Base-by-base conservation (phyloP, 495 filamentous ascomycete species). In the Penicillium coprophilum region DNA sequence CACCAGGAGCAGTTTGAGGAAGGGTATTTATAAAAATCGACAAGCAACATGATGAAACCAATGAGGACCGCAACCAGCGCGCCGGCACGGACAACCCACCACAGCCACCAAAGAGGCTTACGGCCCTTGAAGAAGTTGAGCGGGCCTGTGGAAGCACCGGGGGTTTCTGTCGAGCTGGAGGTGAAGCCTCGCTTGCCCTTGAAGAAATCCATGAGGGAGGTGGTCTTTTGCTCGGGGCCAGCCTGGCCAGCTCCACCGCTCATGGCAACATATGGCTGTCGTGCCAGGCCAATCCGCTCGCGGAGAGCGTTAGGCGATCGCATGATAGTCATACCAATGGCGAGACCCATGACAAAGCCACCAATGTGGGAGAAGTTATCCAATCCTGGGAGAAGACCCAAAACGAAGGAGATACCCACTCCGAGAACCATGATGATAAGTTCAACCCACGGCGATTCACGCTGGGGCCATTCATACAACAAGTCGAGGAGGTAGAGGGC, bases 361-460 rank as follows among this genome's bases (percentile, higher is more conserved):
- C 94, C 94, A 56, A 98, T 96, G 64, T 98, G 94, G 23, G 89
- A 87, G 74, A 98, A 98, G 71, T 98, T 98, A 76, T 98, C 94
- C 41, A 98, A 73, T 8, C 92, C 93, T 0, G 94, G 94, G 1
- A 98, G 82, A 19, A 98, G 82, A 32, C 94, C 94, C 12, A 98
- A 82, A 4, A 92, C 90, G 63, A 98, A 96, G 1, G 92, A 92
- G 54, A 98, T 88, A 54, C 82, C 77, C 40, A 97, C 83, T 63
- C 95, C 91, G 51, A 97, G 69, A 36, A 90, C 56, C 73, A 98
- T 88, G 72, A 92, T 92, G 36, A 88, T 69, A 2, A 98, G 75
- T 59, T 98, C 94, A 49, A 87, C 85, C 65, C 84, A 80, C 0
- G 94, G 94, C 10, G 76, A 85, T 38, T 71, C 75, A 15, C 92